A percentile compares a stretch with the other conserved stretches of the same genome.
These are phyloP conservation scores for Mycena amicta DNA, from an alignment of 768 basidiomycete species.

Conservation along the genomic window DNA sequence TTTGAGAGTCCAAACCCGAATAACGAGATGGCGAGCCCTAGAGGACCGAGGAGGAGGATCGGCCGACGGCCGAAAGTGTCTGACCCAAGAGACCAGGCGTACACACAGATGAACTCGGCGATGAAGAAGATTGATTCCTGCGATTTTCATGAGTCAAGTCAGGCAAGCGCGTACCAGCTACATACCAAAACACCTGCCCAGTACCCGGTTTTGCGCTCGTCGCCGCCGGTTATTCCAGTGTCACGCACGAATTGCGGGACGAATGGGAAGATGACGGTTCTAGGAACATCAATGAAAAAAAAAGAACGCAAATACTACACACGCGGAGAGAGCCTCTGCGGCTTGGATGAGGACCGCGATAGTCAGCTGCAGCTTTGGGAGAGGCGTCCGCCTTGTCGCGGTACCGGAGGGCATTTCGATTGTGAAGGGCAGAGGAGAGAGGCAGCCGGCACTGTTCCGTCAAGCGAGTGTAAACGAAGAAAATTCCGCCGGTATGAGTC, in stretches of 20 bases:
- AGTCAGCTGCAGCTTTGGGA: not conserved
- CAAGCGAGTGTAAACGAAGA: too few species aligned
- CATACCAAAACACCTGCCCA: slow-evolving; percentile 30
- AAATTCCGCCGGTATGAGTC: too few species aligned
- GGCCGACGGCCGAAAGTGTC: slow-evolving; percentile 47
- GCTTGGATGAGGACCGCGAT: not conserved
- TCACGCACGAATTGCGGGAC: slow-evolving; percentile 29
- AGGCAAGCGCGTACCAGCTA: not conserved
- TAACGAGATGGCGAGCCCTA: slow-evolving; percentile 43
- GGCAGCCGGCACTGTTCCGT: too few species aligned
- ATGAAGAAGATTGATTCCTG: slow-evolving; percentile 50
- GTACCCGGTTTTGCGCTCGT: slow-evolving; percentile 33
- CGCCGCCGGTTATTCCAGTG: slow-evolving; percentile 29
- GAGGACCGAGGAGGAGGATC: slow-evolving; percentile 43
- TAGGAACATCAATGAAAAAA: not conserved
- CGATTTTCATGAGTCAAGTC: not conserved
- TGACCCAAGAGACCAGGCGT: slow-evolving; percentile 48
- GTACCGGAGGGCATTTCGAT: not conserved
- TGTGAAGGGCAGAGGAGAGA: not conserved
- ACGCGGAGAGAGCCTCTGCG: not conserved
- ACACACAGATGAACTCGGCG: slow-evolving; percentile 43
- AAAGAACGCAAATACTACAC: not conserved
- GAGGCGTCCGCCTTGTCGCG: not conserved
- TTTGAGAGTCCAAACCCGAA: slow-evolving; percentile 45
- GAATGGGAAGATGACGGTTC: slow-evolving; percentile 53